Evolutionary conservation across 495 filamentous ascomycete genomes (phyloP).

Genomic region (Aspergillus cristatus): DNA sequence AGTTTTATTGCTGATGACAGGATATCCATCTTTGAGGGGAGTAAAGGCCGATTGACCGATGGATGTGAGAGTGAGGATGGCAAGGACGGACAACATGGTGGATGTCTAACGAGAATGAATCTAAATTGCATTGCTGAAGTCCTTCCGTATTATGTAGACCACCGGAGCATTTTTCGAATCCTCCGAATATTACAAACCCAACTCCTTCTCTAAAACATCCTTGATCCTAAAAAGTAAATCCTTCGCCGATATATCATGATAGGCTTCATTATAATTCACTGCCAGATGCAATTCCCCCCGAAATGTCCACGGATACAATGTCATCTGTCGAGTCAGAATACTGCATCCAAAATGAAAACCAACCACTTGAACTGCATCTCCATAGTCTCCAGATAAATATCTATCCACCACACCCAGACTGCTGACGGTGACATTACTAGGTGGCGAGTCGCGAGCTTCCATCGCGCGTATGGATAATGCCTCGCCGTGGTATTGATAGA

Average conservation of each 20-base stretch:
- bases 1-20: no score
- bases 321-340: conserved; percentile 14
- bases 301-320: conserved; percentile 15
- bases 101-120: no score
- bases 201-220: no score
- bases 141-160: no score
- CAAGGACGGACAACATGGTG: no score
- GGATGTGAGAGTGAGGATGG: no score
- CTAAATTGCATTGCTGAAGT: no score
- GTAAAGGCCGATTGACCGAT: no score
- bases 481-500: conserved; percentile 6
- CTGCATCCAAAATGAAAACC: conserved; percentile 12
- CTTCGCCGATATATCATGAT: conserved; percentile 4
- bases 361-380: conserved; percentile 3
- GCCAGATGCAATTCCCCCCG: conserved; percentile 11
- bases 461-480: background rate
- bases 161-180: no score
- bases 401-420: conserved; percentile 15
- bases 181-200: no score
- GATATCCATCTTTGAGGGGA: no score
- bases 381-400: conserved; percentile 5
- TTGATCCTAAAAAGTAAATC: no score
- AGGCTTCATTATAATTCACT: conserved; percentile 14
- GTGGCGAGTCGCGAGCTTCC: conserved; percentile 6
- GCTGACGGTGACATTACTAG: conserved; percentile 11